A percentile compares a stretch with the other conserved stretches of the same genome.
Evolutionary conservation across 129 eudicot species (phyloP).

Genomic region (Kitagawia praeruptora): DNA sequence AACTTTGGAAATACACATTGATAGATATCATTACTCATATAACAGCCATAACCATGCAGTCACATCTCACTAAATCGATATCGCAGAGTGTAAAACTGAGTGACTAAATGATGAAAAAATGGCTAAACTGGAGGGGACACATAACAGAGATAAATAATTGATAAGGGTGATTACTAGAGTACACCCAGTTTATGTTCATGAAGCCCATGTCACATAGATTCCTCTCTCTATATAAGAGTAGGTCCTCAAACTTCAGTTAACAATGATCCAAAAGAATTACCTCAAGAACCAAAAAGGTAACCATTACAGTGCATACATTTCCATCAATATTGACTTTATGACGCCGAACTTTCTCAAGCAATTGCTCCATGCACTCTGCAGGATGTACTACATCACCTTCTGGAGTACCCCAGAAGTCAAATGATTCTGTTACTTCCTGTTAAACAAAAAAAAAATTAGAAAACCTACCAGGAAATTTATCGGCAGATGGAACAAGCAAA

Average conservation of each 20-base stretch:
- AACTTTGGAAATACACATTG: not conserved
- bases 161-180: not conserved
- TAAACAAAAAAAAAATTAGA: not conserved
- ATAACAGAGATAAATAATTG: not conserved
- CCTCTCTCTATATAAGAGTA: too few species aligned
- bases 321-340: slow-evolving; percentile 82
- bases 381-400: slow-evolving; percentile 93
- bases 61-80: not conserved
- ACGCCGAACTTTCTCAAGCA: slow-evolving; percentile 79
- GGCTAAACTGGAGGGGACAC: not conserved
- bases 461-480: not conserved
- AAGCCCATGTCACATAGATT: not conserved
- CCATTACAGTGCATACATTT: slow-evolving; percentile 88
- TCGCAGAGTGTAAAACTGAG: not conserved
- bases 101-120: not conserved
- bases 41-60: not conserved
- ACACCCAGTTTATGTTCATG: not conserved
- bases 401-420: slow-evolving; percentile 89
- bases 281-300: slow-evolving; percentile 94
- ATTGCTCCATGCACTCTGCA: slow-evolving; percentile 81
- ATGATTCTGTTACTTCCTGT: slow-evolving; percentile 82
- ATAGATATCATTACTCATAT: not conserved
- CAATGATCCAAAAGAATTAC: slow-evolving; percentile 24
- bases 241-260: not conserved
- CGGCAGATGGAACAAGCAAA: not conserved